Base-by-base conservation (phyloP, 768 basidiomycete species). In the Kwoniella europaea region DNA sequence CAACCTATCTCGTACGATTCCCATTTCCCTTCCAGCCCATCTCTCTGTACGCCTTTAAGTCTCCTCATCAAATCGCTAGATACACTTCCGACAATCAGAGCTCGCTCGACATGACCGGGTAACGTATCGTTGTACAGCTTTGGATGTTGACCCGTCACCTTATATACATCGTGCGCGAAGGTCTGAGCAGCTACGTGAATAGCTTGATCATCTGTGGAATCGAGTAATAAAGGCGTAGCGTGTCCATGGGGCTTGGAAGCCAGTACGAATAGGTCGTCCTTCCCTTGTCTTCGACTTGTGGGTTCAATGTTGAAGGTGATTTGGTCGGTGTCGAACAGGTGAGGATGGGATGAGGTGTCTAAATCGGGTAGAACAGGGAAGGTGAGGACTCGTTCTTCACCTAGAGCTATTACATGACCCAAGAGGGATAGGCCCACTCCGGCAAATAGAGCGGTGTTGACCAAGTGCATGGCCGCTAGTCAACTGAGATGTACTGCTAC, bases 1-100 rank as follows among this genome's bases (percentile, higher is more conserved):
- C 87, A 86, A 58, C 83, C 83, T 2, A 88, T 84, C 70, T 88
- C 78, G 82, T 88, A 91, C 0, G 88, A 79, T 77, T 91, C 91
- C 91, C 91, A 91, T 70, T 89, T 85, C 2, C 90, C 90, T 67
- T 88, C 77, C 59, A 91, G 86, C 0, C 84, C 84, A 7, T 88
- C 88, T 52, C 61, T 62, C 3, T 89, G 87, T 73, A 90, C 87
- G 16, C 85, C 83, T 59, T 88, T 88, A 44, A 90, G 86, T 13
- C 69, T 86, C 81, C 63, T 89, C 87, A 62, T 89, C 79, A 42
- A 87, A 85, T 0, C 88, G 88, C 73, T 89, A 86, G 88, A 88
- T 10, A 90, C 85, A 4, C 89, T 90, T 3, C 90, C 91, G 18
- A 91, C 85, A 67, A 92, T 88, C 74, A 92, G 87, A 22, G 81